Base-by-base conservation (phyloP, 108 stramenopile species). In the Chaetoceros tenuissimus region DNA sequence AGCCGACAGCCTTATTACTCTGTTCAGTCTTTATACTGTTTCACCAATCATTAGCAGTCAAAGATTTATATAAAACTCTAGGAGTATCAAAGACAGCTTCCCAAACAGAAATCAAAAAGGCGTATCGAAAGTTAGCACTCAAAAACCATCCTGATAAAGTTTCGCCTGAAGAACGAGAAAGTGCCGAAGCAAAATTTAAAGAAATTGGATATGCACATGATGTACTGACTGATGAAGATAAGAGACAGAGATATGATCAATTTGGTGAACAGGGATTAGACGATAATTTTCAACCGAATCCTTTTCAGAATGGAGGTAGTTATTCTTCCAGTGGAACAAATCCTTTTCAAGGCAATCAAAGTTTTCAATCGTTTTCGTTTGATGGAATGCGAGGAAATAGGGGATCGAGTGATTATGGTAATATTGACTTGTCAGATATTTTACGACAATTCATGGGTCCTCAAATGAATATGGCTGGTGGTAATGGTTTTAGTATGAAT, bases 131-230 rank as follows among this genome's bases (percentile, higher is more conserved):
- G 54, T 67, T 90, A 13, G 81, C 85, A 30, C 62, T 98, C 23
- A 61, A 84, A 68, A 81, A 91, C 56, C 96, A 97, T 66, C 96
- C 96, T 21, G 96, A 97, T 62, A 97, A 97, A 64, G 87, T 83
- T 7, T 68, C 59, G 5, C 46, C 47, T 18, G 51, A 64, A 58
- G 30, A 79, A 46, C 60, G 79, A 0, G 10, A 31, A 7, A 31
- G 68, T 53, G 67, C 75, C 69, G 79, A 89, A 69, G 72, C 79
- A 46, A 81, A 75, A 46, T 99, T 99, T 64, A 93, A 95, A 62
- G 81, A 97, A 62, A 75, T 97, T n/a, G 72, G 69, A 24, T 81
- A 92, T 68, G 97, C 97, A 1, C 97, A 98, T 59, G 95, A 98
- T 46, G 82, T 85, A 21, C 68, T 99, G 21, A 74, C 78, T 24